phyloP scores from a whole-genome alignment of 2,329 filamentous ascomycete species.

The Exutisphaerella laricina region DNA sequence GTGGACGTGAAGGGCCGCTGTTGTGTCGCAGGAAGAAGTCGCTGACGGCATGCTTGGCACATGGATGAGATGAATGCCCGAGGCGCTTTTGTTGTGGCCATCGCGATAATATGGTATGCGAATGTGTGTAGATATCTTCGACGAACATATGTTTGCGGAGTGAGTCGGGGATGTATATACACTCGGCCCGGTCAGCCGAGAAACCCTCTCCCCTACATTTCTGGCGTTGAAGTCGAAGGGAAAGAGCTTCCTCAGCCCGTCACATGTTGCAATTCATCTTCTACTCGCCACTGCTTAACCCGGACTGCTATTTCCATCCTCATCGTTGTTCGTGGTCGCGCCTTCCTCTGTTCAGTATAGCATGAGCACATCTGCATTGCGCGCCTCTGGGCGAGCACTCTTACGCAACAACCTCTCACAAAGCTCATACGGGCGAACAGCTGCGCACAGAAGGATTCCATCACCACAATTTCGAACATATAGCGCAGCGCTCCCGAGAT shows the following conservation, averaged over 20 bases:
- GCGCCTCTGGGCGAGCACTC: constrained; percentile 36
- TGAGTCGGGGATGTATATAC: constrained; percentile 12
- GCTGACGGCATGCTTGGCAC: constrained; percentile 37
- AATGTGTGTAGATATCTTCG: not conserved
- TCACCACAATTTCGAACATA: constrained; percentile 21
- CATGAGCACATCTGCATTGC: constrained; percentile 42
- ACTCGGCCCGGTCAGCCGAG: not conserved
- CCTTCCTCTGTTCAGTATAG: constrained; percentile 25
- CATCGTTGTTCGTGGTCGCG: constrained; percentile 1
- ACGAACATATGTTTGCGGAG: constrained; percentile 5
- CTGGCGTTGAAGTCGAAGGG: too few relatives aligned
- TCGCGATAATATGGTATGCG: constrained; percentile 5
- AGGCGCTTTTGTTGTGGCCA: constrained; percentile 20
- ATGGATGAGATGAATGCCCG: constrained; percentile 31
- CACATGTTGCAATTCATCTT: constrained; percentile 6
- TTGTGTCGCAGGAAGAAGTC: constrained; percentile 19
- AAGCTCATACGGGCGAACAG: constrained; percentile 42
- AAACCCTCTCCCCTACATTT: constrained; percentile 3
- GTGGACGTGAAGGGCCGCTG: constrained; percentile 34
- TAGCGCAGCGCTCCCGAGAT: constrained; percentile 28
- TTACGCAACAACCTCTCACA: constrained; percentile 33
- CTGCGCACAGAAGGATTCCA: constrained; percentile 46
- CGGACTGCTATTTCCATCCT: constrained; percentile 6
- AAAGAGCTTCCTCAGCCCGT: not conserved
- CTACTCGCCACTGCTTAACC: constrained; percentile 5